Base-by-base conservation (phyloP, 208 protist species). In the Naegleria gruberi region DNA sequence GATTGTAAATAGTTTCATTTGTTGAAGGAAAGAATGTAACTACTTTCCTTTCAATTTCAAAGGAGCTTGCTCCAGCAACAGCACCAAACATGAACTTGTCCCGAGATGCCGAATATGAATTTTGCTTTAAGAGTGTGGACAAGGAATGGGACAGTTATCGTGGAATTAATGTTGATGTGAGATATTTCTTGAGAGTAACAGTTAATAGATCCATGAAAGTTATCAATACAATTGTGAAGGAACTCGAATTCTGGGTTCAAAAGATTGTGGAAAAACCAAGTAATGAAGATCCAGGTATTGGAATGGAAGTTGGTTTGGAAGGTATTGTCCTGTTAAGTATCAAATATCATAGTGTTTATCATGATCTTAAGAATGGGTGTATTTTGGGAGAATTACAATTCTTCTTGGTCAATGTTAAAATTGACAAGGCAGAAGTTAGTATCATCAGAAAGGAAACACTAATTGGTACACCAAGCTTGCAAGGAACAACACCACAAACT, bases 371-470 rank as follows among this genome's bases (percentile, higher is more conserved):
- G 6, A 57, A 92, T 88, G 86, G 82, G 12, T 47, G 7, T 19
- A 91, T 92, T 83, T 43, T 91, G 7, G 91, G 91, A 40, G 15
- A 90, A 6, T 34, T 90, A 2, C 7, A 82, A 73, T 92, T 92
- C 40, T 46, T 44, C 51, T 46, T 86, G 40, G 85, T 90, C 26
- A 91, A 86, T n/a, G 55, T 91, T 3, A 89, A 90, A 65, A 91
- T 92, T 41, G 90, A 92, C 30, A 74, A 92, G 17, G 90, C 90
- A 4, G 91, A 92, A 82, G 41, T 92, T 26, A 45, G 90, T 26
- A 46, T 92, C 1, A 89, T 89, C n/a, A 73, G 30, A 44, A 89
- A 74, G 45, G 82, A 42, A 47, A 30, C 43, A 37, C 34, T 86
- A 37, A 46, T 47, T 19, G 34, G 34, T 4, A 42, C 34, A 19